Base-by-base conservation (phyloP, 1,284 basidiomycete species). In the Testicularia cyperi region DNA sequence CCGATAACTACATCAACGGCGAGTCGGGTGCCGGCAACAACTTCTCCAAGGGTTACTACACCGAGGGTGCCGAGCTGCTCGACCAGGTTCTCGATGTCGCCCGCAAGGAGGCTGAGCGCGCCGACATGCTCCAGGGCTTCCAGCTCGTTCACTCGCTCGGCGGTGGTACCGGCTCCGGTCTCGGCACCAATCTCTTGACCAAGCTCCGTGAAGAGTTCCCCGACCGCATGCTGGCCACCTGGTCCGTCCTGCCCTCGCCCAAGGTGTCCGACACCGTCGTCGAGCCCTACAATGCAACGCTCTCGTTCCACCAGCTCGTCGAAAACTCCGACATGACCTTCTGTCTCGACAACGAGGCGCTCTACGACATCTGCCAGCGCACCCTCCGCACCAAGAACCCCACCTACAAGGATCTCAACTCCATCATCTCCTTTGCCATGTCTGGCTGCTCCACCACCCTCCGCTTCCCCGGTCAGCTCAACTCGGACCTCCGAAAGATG, bases 401-500 rank as follows among this genome's bases (percentile, higher is more conserved):
- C n/a, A 65, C 61, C 20, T 74, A 75, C 39, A 40, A 49, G 16
- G 52, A 54, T 38, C 49, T 66, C 39, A 72, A 70, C 57, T 25
- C 88, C 78, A 86, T 98, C 61, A 91, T 98, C 43, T 94, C 91
- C 22, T 85, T 90, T 68, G 95, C 97, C 78, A 98, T 98, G 95
- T 92, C 89, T 39, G 94, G 94, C 77, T 88, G 92, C 78, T 92
- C 91, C 10, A 95, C 92, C 55, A 92, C 88, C 78, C 81, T 95
- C 79, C 90, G 90, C 52, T 97, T 98, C 83, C 90, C 92, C 19
- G 92, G 92, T 21, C 89, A 92, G 77, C 81, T 94, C 47, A 95
- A 95, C 77, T 91, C 90, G 40, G 92, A 97, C 75, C 81, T 96
- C 35, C 85, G 92, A 57, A 96, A 96, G 78, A 83, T 97, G 39